phyloP scores from a whole-genome alignment of 768 basidiomycete genomes.

The Russula foetens region DNA sequence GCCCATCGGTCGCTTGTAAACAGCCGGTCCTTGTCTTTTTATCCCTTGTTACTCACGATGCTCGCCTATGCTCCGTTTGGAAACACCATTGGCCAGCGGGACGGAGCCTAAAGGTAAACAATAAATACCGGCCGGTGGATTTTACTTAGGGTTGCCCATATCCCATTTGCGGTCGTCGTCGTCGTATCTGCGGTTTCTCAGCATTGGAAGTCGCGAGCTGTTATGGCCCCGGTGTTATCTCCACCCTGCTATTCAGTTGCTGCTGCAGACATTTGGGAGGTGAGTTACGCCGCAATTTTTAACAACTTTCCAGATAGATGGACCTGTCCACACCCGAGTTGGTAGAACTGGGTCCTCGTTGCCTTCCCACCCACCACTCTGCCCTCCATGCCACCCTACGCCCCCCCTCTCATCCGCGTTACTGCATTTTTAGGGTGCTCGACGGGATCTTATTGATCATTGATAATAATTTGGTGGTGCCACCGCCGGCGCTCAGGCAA shows the following conservation, averaged over 20 bases:
- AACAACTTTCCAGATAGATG: not conserved
- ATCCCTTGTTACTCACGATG: not conserved
- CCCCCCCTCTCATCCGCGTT: too few relatives aligned
- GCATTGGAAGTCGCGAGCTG: not conserved
- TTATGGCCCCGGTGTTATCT: too few relatives aligned
- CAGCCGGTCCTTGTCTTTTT: too few relatives aligned
- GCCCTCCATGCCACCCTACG: too few relatives aligned
- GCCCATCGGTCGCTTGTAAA: too few relatives aligned
- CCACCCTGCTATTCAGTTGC: too few relatives aligned
- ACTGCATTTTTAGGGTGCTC: not conserved
- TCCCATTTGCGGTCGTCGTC: not conserved
- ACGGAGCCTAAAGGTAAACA: conserved; percentile 1
- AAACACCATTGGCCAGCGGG: not conserved
- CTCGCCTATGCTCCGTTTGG: not conserved
- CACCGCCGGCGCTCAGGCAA: not conserved
- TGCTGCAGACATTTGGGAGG: too few relatives aligned
- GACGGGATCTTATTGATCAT: not conserved
- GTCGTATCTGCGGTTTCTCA: too few relatives aligned
- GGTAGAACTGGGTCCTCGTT: too few relatives aligned
- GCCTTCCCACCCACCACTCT: too few relatives aligned
- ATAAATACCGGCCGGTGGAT: not conserved
- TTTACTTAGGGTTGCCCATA: not conserved
- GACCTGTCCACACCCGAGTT: not conserved
- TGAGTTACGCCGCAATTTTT: not conserved
- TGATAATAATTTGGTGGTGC: not conserved